Base-by-base conservation (phyloP, 768 basidiomycete species). In the Tylopilus cervinicoccineus region DNA sequence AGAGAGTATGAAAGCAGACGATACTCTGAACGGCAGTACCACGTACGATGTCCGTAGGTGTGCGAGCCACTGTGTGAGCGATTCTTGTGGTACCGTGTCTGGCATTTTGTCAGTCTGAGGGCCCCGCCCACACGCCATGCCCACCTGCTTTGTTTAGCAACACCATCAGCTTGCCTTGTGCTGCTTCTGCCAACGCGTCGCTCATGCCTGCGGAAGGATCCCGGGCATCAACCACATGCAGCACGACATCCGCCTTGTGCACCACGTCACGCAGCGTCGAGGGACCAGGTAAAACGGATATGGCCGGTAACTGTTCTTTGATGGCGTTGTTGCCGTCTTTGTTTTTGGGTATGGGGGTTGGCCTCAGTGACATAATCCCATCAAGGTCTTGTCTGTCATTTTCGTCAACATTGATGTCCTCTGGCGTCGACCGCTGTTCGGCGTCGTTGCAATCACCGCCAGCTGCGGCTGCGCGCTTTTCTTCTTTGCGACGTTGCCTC, bases 71-170 rank as follows among this genome's bases (percentile, higher is more conserved):
- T 81, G 68, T 14, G 74, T 67, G 11, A 90, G 74, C 19, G 84
- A 71, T 67, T 95, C 93, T 32, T 82, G 77, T 16, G 93, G 90
- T 50, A 86, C 84, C 17, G 80, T 73, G 64, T 95, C 93, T 94
- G 55, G 34, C 44, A 43, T 38, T 3, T 29, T 16, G 34, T 47
- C 43, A 54, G 23, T 23, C 17, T 17, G 44, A 24, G 12, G 31
- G 40, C 17, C 34, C 22, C 27, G 45, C 28, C 29, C 23, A 31
- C 39, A 27, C 19, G 46, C 42, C 31, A 28, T 40, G 74, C 84
- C 48, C 57, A 90, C 93, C 93, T 55, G 86, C 85, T 73, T 96
- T 96, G 66, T 87, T 94, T 45, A 96, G 65, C 16, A 94, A 72
- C n/a, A 93, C 67, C 17, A 85, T 56, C 12, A 86, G 67, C 58